Evolutionary conservation across 1,139 yeast species (phyloP).

Genomic region (Chernovozyma sophiae-reginae): DNA sequence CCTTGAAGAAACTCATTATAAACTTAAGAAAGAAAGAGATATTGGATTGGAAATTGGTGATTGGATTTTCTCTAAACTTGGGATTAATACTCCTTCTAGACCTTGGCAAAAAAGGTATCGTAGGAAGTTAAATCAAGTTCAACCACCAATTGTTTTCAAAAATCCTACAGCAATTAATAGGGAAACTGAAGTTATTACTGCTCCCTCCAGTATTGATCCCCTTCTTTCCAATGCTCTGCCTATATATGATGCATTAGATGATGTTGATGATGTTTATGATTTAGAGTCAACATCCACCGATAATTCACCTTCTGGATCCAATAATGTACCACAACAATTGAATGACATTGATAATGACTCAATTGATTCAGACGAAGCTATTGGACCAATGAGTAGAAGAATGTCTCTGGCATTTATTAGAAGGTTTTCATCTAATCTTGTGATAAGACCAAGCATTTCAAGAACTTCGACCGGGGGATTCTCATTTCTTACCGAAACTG

Average conservation of each 20-base stretch:
- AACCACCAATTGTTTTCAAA: not conserved
- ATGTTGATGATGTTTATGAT: not conserved
- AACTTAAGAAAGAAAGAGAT: constrained; percentile 39
- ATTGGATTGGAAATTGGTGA: constrained; percentile 54
- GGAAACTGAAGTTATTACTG: not conserved
- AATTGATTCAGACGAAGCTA: constrained; percentile 15
- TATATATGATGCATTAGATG: not conserved
- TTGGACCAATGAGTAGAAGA: constrained; percentile 30
- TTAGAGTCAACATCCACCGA: too few relatives aligned
- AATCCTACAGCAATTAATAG: not conserved
- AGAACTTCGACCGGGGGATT: constrained; percentile 11
- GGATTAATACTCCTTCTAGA: constrained; percentile 26
- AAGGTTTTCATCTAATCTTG: constrained; percentile 32
- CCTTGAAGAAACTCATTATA: constrained; percentile 58
- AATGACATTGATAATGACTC: not conserved
- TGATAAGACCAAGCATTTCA: constrained; percentile 10
- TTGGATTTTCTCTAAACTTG: constrained; percentile 29
- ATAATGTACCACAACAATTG: not conserved
- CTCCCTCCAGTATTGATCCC: constrained; percentile 1
- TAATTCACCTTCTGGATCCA: not conserved
- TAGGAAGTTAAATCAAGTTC: not conserved
- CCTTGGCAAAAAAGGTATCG: constrained; percentile 23
- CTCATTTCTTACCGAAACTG: constrained; percentile 5
- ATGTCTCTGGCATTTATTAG: constrained; percentile 37
- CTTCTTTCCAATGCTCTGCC: not conserved